A percentile compares a stretch with the other conserved stretches of the same genome.
phyloP scores from a whole-genome alignment of 768 basidiomycete species.

The Botryobasidium botryosum region DNA sequence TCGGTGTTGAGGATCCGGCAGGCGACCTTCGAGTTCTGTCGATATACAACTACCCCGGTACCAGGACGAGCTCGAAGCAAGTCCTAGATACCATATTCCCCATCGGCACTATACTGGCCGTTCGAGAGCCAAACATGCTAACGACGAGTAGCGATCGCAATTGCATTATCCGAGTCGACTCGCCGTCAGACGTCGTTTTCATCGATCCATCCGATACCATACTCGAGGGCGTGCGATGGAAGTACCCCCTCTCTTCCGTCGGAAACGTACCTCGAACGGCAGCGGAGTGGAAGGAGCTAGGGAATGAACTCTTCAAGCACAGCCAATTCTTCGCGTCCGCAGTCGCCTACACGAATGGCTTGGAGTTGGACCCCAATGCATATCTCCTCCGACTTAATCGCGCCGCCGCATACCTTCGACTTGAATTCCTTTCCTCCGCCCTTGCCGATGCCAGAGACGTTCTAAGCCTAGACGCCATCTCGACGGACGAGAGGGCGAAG shows the following conservation, averaged over 20 bases:
- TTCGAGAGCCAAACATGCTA: constrained; percentile 14
- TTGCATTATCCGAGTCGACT: constrained; percentile 11
- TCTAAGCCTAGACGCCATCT: constrained; percentile 1
- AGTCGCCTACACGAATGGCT: too few species aligned
- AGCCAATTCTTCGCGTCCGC: too few species aligned
- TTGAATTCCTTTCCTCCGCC: constrained; percentile 16
- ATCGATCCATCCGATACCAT: not conserved
- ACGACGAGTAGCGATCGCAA: not conserved
- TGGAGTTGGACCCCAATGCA: constrained; percentile 3
- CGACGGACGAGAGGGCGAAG: not conserved
- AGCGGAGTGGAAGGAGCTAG: not conserved
- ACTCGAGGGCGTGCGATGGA: constrained; percentile 4
- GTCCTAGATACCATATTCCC: constrained; percentile 12
- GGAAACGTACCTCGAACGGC: not conserved
- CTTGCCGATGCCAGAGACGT: constrained; percentile 15
- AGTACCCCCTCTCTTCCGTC: not conserved
- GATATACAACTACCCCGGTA: constrained; percentile 6
- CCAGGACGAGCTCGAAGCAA: not conserved
- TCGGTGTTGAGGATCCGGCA: constrained; percentile 5
- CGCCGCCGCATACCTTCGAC: constrained; percentile 16
- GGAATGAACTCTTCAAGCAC: not conserved
- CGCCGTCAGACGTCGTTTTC: constrained; percentile 9
- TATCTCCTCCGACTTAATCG: constrained; percentile 18
- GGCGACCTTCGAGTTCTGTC: constrained; percentile 2
- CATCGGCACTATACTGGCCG: constrained; percentile 10